phyloP scores from a whole-genome alignment of 2,329 filamentous ascomycete genomes.

The Alternaria solani region DNA sequence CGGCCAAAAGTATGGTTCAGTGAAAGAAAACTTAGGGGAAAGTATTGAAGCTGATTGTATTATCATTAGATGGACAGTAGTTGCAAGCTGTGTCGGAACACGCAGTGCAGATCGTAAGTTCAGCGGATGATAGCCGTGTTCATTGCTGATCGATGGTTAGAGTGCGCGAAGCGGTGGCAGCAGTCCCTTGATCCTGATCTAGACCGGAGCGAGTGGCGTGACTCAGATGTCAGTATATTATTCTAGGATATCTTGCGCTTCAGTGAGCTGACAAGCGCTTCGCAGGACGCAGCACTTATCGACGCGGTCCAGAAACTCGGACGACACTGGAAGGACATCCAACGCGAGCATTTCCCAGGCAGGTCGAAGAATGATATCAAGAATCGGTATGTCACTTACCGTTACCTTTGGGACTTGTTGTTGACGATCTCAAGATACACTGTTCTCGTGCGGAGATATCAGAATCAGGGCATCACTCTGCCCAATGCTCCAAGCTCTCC shows the following conservation, averaged over 20 bases:
- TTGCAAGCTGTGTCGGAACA: constrained; percentile 51
- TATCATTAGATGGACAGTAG: constrained; percentile 52
- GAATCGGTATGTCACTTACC: constrained; percentile 41
- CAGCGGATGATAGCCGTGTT: not conserved
- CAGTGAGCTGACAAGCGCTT: not conserved
- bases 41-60: not conserved
- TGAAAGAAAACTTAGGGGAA: not conserved
- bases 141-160: constrained; percentile 30
- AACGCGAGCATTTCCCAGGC: constrained; percentile 44
- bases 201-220: constrained; percentile 51
- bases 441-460: constrained; percentile 41
- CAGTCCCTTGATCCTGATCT: constrained; percentile 55
- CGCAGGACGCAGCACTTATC: constrained; percentile 42
- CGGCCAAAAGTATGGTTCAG: constrained; percentile 46
- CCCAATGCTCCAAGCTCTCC: constrained; percentile 32
- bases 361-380: constrained; percentile 52
- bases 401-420: not conserved
- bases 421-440: constrained; percentile 34
- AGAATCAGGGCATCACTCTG: constrained; percentile 40
- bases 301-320: constrained; percentile 45
- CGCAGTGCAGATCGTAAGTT: constrained; percentile 53
- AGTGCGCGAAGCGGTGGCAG: constrained; percentile 59
- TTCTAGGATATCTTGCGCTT: not conserved
- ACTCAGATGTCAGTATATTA: constrained; percentile 41
- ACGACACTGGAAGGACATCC: constrained; percentile 52